A percentile compares a stretch with the other conserved stretches of the same genome.
phyloP scores from a whole-genome alignment of 2,329 filamentous ascomycete genomes.

The Arthrobotrys iridis region DNA sequence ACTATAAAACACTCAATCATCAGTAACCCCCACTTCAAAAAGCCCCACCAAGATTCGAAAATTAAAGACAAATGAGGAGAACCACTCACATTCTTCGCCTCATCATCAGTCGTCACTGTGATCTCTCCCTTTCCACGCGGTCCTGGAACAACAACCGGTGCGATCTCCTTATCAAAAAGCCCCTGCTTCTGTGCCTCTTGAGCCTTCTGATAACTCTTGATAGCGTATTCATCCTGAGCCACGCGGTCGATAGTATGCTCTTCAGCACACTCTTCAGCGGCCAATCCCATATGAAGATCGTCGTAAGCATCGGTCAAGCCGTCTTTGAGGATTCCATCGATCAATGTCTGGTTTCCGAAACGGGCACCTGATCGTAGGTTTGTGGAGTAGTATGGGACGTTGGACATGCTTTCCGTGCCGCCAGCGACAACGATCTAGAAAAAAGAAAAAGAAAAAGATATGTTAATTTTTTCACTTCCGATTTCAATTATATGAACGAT shows the following conservation, averaged over 20 bases:
- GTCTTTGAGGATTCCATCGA: constrained; percentile 93
- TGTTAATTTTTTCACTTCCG: background rate
- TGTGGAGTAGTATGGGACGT: constrained; percentile 93
- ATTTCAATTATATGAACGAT: background rate
- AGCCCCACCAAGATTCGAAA: background rate
- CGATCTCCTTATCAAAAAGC: constrained; percentile 85
- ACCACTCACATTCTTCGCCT: constrained; percentile 81
- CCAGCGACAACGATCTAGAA: constrained; percentile 81
- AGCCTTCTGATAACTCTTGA: constrained; percentile 92
- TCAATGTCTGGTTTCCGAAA: constrained; percentile 87
- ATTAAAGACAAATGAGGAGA: background rate
- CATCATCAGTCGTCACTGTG: constrained; percentile 85
- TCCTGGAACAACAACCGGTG: constrained; percentile 85
- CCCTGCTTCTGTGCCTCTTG: constrained; percentile 84
- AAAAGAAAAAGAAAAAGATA: too few relatives aligned
- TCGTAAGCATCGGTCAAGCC: constrained; percentile 91
- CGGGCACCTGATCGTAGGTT: constrained; percentile 87
- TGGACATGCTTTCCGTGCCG: constrained; percentile 98
- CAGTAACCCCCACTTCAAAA: constrained; percentile 4
- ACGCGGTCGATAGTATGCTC: constrained; percentile 85
- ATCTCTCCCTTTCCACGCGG: constrained; percentile 88
- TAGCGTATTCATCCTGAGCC: constrained; percentile 94
- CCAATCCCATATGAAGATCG: constrained; percentile 94
- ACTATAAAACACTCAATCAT: constrained; percentile 60
- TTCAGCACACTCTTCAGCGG: constrained; percentile 87